Conservation (phyloP, 139 green algal genomes). For the Deuterostichococcus epilithicus region DNA sequence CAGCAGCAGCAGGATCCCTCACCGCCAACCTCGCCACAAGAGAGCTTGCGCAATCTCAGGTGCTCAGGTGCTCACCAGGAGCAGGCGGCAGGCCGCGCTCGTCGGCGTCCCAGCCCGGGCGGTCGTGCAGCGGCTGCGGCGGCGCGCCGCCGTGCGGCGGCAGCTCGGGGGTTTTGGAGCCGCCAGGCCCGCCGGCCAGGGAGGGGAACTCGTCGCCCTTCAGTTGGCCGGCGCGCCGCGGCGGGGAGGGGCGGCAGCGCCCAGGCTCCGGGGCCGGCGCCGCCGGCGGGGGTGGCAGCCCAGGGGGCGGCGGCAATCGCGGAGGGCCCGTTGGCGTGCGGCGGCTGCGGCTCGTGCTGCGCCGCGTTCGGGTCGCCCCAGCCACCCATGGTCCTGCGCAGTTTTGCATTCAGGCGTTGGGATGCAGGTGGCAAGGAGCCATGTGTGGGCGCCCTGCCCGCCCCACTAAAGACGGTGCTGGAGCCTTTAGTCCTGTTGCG, state of each 20-base stretch:
- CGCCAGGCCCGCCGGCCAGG: conserved; percentile 1
- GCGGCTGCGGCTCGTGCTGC: not conserved
- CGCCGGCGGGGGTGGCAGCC: not conserved
- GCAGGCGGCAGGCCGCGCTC: conserved; percentile 13
- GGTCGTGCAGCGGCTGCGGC: too few species aligned
- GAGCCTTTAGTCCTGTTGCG: too few species aligned
- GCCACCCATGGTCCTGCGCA: not conserved
- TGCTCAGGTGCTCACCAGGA: too few species aligned
- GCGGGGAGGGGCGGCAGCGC: conserved; percentile 5
- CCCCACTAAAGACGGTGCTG: too few species aligned
- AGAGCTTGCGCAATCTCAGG: too few species aligned
- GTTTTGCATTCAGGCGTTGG: too few species aligned
- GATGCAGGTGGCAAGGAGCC: too few species aligned
- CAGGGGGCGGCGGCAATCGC: not conserved
- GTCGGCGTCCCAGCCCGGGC: conserved; percentile 18
- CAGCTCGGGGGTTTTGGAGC: not conserved
- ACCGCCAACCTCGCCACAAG: too few species aligned
- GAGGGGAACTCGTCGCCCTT: conserved; percentile 37
- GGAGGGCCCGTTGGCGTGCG: not conserved
- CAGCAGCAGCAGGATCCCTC: too few species aligned
- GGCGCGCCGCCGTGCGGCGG: not conserved
- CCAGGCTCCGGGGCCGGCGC: not conserved
- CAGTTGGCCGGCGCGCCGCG: conserved; percentile 21
- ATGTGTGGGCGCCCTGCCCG: too few species aligned
- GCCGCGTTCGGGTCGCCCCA: conserved; percentile 6